Evolutionary conservation across 345 rosid species (phyloP), one percentile per base, ranked within the genome.

Genomic region (Citrus reticulata): DNA sequence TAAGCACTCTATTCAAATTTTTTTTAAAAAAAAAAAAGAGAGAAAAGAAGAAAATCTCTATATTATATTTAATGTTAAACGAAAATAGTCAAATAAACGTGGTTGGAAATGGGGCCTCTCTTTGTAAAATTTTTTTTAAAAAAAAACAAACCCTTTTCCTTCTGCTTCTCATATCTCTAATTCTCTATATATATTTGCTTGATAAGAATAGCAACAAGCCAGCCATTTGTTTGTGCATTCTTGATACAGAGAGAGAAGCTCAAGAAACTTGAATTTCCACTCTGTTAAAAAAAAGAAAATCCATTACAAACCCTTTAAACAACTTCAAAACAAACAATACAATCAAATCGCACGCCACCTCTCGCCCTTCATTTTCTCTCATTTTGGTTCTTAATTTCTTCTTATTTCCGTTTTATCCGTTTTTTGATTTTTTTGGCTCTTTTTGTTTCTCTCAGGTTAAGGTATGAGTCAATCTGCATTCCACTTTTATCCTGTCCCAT

Each of bases 381-480:
- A 73, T 51, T 51, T 19, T 34, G 72, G 27, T 73, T 57, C 39
- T 59, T 16, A 35, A 61, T 8, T 55, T 27, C 7, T 34, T 59
- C 63, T 60, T 25, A 70, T 78, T 57, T 67, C 62, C 59, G 62
- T 74, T 46, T 59, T 55, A 66, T 54, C 55, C 17, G 24, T 57
- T 78, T 65, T 75, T 49, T 55, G 0, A 54, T 65, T 54, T 32
- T 32, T 46, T 57, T 72, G 75, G 27, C 68, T 39, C 27, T 39
- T 27, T 49, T 39, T 62, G 29, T 57, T 79, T 77, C 73, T 72
- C 68, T 75, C 78, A 22, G 72, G 37, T 74, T 68, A 30, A 78
- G 82, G 73, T 74, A 83, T 77, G 71, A 73, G 68, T 64, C 39
- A 35, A 30, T 42, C 30, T 37, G 39, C 17, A 24, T 64, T 67